Conservation (phyloP, 176 grass and related monocot genomes). For the Avena eriantha region DNA sequence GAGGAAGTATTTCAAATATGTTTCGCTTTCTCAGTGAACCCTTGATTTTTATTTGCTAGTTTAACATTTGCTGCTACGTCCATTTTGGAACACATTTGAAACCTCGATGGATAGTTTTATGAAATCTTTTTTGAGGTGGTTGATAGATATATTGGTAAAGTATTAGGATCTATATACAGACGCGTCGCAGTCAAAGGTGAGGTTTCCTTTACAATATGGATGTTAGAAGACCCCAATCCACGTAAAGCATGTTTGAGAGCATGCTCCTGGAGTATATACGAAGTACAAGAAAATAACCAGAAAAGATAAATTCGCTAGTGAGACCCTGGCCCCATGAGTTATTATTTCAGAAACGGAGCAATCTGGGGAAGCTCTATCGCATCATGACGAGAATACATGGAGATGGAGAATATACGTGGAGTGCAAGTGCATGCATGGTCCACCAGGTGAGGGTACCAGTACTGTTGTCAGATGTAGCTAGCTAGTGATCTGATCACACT, state of each 20-base stretch:
- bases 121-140: too few relatives aligned
- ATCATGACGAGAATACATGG: constrained; percentile 50
- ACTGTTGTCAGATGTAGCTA: not conserved
- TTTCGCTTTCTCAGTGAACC: too few relatives aligned
- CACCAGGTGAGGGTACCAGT: constrained; percentile 19
- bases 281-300: constrained; percentile 19
- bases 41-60: too few relatives aligned
- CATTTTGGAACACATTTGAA: too few relatives aligned
- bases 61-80: too few relatives aligned
- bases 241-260: not conserved
- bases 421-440: constrained; percentile 35
- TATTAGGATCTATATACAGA: too few relatives aligned
- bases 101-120: too few relatives aligned
- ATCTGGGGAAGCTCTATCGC: constrained; percentile 49
- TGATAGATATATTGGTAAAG: too few relatives aligned
- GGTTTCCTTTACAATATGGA: too few relatives aligned
- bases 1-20: too few relatives aligned
- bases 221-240: not conserved
- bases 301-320: constrained; percentile 22
- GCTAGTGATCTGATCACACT: not conserved
- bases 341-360: constrained; percentile 34
- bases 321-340: constrained; percentile 27
- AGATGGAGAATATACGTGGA: constrained; percentile 37
- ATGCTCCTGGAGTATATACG: not conserved
- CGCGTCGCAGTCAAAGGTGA: too few relatives aligned